Base-by-base conservation (phyloP, 441 rosid species). In the Gossypium aridum region DNA sequence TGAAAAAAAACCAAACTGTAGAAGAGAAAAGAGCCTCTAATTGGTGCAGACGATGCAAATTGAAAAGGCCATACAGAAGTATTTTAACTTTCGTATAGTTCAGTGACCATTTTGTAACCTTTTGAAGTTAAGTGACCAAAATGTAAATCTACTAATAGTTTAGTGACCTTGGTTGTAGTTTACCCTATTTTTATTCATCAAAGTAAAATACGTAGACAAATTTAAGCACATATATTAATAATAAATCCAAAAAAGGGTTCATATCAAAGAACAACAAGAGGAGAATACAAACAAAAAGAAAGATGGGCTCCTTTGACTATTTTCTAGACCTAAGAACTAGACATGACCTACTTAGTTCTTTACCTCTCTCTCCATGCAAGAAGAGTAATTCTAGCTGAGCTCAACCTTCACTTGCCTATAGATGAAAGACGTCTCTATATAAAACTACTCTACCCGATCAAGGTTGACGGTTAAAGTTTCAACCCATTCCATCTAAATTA, bases 171-270 rank as follows among this genome's bases (percentile, higher is more conserved):
- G 49, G 49, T 43, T 43, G 49, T 43, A 43, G 49, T 43, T 43
- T 43, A 43, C 14, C 49, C 49, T 45, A 45, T 20, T 66, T 45
- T 12, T 45, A 66, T 45, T 37, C 23, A 68, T 49, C 23, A 25
- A 68, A 49, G 43, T 51, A 12, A 47, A 45, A 22, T 0, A 25
- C 0, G 51, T 12, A 47, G 31, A 49, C 37, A 68, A 12, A 43
- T 43, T 8, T 25, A 49, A 49, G 39, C 3, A 47, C 43, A 68
- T 8, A 23, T 66, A 68, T 68, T 68, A 25, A 49, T 25, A 67
- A 67, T 14, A 67, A n/a, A 67, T 67, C 71, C 55, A 49, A 67
- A 67, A 45, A 47, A 28, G 57, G n/a, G 57, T 14, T 47, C 7
- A 14, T 23, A 25, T 49, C 57, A 68, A 25, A 68, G 71, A 67